Conservation (phyloP, 352 stramenopile genomes). For the Bremia lactucae region DNA sequence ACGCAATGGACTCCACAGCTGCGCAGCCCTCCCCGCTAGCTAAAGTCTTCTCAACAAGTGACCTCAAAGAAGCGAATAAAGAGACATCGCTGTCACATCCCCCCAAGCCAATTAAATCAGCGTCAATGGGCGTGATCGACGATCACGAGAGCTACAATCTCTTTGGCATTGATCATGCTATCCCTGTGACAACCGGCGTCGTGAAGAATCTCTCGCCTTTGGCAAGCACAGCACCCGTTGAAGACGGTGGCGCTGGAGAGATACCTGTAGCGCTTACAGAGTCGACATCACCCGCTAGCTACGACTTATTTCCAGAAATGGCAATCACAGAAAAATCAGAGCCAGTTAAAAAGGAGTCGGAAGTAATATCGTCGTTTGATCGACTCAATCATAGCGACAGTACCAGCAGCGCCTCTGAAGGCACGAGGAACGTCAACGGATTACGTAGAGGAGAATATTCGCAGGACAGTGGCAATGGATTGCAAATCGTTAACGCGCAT, state of each 20-base stretch:
- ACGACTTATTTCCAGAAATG: conserved; percentile 33
- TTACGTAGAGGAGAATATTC: conserved; percentile 5
- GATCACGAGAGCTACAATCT: conserved; percentile 25
- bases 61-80: conserved; percentile 17
- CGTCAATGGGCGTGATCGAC: conserved; percentile 13
- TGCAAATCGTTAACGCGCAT: conserved; percentile 2
- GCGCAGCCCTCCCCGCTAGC: conserved; percentile 4
- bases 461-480: conserved; percentile 8
- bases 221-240: conserved; percentile 19
- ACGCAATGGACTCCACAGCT: conserved; percentile 6
- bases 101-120: conserved; percentile 10
- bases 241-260: conserved; percentile 19
- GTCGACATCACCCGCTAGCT: conserved; percentile 19
- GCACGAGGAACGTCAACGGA: conserved; percentile 2
- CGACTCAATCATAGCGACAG: conserved; percentile 9
- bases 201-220: conserved; percentile 10
- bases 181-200: conserved; percentile 7
- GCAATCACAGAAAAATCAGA: conserved; percentile 8
- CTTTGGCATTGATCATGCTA: conserved; percentile 11
- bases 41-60: conserved; percentile 12
- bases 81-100: conserved; percentile 1
- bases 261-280: conserved; percentile 8
- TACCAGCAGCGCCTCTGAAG: conserved; percentile 5
- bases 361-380: conserved; percentile 19
- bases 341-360: conserved; percentile 12